phyloP scores from a whole-genome alignment of 805 yeast genomes.

The Saturnispora sanitii region DNA sequence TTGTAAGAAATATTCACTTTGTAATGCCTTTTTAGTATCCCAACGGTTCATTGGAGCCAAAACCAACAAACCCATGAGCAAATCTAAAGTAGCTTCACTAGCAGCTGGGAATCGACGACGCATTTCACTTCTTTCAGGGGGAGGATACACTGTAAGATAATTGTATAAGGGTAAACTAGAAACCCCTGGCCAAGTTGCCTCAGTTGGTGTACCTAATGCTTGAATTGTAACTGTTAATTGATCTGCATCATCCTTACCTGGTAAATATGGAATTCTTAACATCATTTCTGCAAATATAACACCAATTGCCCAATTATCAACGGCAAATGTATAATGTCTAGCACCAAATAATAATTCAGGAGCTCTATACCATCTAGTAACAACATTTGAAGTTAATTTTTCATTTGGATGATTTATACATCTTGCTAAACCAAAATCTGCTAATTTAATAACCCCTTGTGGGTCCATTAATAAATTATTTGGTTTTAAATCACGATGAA shows the following conservation, averaged over 20 bases:
- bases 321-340: slow-evolving; percentile 76
- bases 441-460: slow-evolving; percentile 79
- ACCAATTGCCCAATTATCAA: slow-evolving; percentile 96
- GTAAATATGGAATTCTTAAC: slow-evolving; percentile 90
- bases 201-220: slow-evolving; percentile 95
- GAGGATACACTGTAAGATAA: slow-evolving; percentile 66
- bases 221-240: slow-evolving; percentile 90
- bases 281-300: slow-evolving; percentile 91
- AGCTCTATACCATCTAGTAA: slow-evolving; percentile 95
- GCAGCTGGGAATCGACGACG: slow-evolving; percentile 85
- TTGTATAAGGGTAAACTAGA: slow-evolving; percentile 68
- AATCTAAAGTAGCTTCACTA: slow-evolving; percentile 69
- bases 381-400: slow-evolving; percentile 82
- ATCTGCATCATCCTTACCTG: slow-evolving; percentile 84
- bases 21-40: slow-evolving; percentile 51
- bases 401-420: slow-evolving; percentile 71
- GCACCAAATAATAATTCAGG: slow-evolving; percentile 91
- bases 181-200: slow-evolving; percentile 84
- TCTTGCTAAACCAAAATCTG: slow-evolving; percentile 96
- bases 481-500: slow-evolving; percentile 92
- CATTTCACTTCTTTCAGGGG: slow-evolving; percentile 71
- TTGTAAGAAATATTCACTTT: slow-evolving; percentile 61
- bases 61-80: slow-evolving; percentile 61
- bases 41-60: slow-evolving; percentile 74
- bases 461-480: slow-evolving; percentile 82